Conservation (phyloP, 2,329 filamentous ascomycete genomes). For the Pseudonectria foliicola region DNA sequence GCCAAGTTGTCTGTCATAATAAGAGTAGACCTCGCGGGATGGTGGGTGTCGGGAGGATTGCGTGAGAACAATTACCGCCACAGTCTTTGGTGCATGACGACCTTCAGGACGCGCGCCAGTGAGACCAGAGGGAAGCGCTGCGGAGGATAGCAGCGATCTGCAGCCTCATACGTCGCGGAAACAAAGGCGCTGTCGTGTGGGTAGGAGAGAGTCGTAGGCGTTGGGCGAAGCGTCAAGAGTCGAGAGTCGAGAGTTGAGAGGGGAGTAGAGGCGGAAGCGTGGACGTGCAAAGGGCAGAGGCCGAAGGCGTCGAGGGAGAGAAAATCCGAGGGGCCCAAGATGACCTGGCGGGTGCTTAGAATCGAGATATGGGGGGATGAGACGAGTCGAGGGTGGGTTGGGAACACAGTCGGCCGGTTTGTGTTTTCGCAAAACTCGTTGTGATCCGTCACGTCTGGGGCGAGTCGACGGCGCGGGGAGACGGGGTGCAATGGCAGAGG, state of each 20-base stretch:
- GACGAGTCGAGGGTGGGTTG: slow-evolving; percentile 16
- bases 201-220: slow-evolving; percentile 11
- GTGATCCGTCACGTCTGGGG: slow-evolving; percentile 22
- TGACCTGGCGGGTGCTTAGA: slow-evolving; percentile 7
- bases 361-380: slow-evolving; percentile 9
- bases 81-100: slow-evolving; percentile 53
- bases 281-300: slow-evolving; percentile 15
- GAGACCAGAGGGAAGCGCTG: slow-evolving; percentile 14
- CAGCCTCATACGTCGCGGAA: slow-evolving; percentile 17
- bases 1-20: slow-evolving; percentile 57
- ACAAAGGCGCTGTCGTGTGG: slow-evolving; percentile 2
- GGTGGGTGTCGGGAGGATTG: slow-evolving; percentile 29
- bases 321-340: slow-evolving; percentile 5
- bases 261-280: slow-evolving; percentile 3
- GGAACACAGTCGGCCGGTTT: slow-evolving; percentile 18
- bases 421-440: slow-evolving; percentile 26
- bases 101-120: slow-evolving; percentile 36
- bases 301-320: slow-evolving; percentile 11
- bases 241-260: slow-evolving; percentile 8
- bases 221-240: too few species aligned
- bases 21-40: slow-evolving; percentile 39
- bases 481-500: slow-evolving; percentile 6
- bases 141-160: slow-evolving; percentile 10
- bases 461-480: slow-evolving; percentile 18
- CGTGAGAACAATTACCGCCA: slow-evolving; percentile 41